Conservation (phyloP, 306 rosid genomes). For the Acmispon strigosus region DNA sequence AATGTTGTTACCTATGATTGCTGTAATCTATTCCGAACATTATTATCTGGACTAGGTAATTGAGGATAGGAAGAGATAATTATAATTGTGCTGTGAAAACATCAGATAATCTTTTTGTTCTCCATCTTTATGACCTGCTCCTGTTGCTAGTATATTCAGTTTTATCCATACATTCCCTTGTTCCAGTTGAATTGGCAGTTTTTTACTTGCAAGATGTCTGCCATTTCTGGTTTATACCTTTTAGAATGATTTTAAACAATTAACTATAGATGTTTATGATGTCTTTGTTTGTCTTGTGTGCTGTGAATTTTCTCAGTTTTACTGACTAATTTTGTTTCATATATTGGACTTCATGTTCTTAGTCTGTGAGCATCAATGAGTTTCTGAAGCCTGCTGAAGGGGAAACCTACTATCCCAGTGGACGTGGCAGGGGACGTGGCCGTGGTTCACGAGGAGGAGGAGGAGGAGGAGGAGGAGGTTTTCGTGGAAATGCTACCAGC, state of each 20-base stretch:
- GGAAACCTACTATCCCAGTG: constrained; percentile 54
- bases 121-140: neutral
- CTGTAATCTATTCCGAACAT: neutral
- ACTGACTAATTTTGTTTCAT: neutral
- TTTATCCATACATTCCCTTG: neutral
- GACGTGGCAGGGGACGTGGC: constrained; percentile 81
- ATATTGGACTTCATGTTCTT: neutral
- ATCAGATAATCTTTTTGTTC: neutral
- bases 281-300: neutral
- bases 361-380: constrained; percentile 85
- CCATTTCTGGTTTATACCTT: neutral
- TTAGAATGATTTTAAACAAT: too few relatives aligned
- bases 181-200: neutral
- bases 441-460: constrained; percentile 75
- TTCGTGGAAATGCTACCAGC: constrained; percentile 34
- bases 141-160: neutral
- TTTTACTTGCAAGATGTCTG: neutral
- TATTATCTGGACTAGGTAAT: neutral
- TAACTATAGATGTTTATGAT: neutral
- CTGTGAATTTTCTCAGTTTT: neutral
- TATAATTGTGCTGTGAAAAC: neutral
- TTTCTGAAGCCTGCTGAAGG: constrained; percentile 95
- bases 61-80: neutral
- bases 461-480: constrained; percentile 57
- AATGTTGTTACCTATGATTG: neutral